Base-by-base conservation (phyloP, 1,284 basidiomycete species). In the Marasmius oreades region DNA sequence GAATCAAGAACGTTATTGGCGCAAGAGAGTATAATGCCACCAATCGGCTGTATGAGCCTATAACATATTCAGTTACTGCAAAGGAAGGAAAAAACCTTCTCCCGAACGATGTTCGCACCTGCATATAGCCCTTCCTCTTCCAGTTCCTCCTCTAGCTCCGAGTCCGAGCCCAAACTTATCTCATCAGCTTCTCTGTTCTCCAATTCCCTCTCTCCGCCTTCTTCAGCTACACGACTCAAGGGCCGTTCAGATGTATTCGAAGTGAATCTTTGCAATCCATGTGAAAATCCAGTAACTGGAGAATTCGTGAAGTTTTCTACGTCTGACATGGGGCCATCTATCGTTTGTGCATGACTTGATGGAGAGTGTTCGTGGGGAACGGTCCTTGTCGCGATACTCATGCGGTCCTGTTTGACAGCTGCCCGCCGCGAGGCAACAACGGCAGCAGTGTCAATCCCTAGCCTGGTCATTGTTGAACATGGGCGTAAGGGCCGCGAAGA, bases 41-140 rank as follows among this genome's bases (percentile, higher is more conserved):
- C 6, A 84, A 67, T 39, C 72, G 73, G 45, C 64, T 69, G 70
- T 86, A 88, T 1, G 84, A 86, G n/a, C 86, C 87, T 88, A 60
- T 46, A 58, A 57, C 12, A 31, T 12, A 26, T 5, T 50, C 26
- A 31, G 23, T 50, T 3, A 33, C 5, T 4, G 11, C 11, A 18
- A 8, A 18, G 34, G 34, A 45, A 47, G 42, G 18, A 24, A 52
- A 44, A 53, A 57, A 36, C 47, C 55, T 16, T 5, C 2, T 11
- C 36, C 2, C 36, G n/a, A 7, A 52, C 37, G 53, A 16, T 23
- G 31, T 53, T 66, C 73, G 52, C 61, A 85, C 86, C 86, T 60
- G 73, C 65, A 62, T 85, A 88, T 33, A 86, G 65, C 1, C 86
- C 86, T 52, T 79, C 75, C 58, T 77, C 76, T 55, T 79, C 82